Evolutionary conservation across 169 alveolate species (phyloP).

Genomic region (Perkinsus chesapeaki): DNA sequence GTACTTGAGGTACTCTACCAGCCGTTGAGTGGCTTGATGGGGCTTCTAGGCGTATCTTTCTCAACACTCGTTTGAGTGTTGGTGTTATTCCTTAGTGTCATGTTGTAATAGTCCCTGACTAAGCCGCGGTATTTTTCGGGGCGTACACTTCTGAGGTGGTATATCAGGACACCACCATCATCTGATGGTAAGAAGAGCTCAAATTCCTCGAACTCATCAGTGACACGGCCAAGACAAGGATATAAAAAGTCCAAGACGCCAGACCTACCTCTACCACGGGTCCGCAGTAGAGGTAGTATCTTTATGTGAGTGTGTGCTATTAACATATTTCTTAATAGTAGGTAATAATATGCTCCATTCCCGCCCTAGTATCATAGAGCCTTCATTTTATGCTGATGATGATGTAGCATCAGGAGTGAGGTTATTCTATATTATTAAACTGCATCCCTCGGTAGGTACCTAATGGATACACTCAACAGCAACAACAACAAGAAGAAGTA

Average conservation of each 20-base stretch:
- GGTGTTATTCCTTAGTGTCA: too few relatives aligned
- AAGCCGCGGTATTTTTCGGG: too few relatives aligned
- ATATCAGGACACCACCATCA: not conserved
- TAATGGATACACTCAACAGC: not conserved
- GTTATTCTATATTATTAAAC: too few relatives aligned
- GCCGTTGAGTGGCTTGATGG: too few relatives aligned
- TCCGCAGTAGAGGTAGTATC: not conserved
- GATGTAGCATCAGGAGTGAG: not conserved
- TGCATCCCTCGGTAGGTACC: too few relatives aligned
- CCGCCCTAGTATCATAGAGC: not conserved
- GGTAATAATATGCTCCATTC: not conserved
- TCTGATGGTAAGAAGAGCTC: not conserved
- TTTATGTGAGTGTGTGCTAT: not conserved
- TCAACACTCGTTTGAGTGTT: too few relatives aligned
- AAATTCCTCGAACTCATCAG: not conserved
- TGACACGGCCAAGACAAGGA: not conserved
- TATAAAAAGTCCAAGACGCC: not conserved
- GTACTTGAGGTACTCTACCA: too few relatives aligned
- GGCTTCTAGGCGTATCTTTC: too few relatives aligned
- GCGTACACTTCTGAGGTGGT: too few relatives aligned
- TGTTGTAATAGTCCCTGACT: too few relatives aligned
- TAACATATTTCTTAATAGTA: not conserved
- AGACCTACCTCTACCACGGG: too few relatives aligned
- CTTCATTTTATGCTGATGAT: not conserved
- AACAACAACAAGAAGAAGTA: not conserved